phyloP scores from a whole-genome alignment of 352 stramenopile species.

The Nothophytophthora sp. region DNA sequence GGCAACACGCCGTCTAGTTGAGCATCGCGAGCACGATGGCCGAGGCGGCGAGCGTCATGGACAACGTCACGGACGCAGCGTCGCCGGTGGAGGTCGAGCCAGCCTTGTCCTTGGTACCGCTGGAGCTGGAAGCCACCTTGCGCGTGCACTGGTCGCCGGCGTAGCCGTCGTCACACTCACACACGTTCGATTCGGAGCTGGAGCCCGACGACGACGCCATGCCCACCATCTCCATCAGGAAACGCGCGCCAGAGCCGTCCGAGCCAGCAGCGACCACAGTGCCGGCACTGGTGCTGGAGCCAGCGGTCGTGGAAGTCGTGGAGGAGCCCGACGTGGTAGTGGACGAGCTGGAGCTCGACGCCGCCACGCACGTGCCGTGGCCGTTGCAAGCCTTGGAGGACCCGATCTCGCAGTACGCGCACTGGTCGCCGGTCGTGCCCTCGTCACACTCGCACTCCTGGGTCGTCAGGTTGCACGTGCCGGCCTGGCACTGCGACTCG shows the following conservation, averaged over 20 bases:
- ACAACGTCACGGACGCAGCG: slow-evolving; percentile 26
- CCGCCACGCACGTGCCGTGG: slow-evolving; percentile 53
- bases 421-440: slow-evolving; percentile 72
- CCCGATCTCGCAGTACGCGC: slow-evolving; percentile 58
- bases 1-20: slow-evolving; percentile 37
- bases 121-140: slow-evolving; percentile 41
- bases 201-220: slow-evolving; percentile 28
- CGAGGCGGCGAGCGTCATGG: slow-evolving; percentile 28
- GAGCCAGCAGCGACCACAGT: slow-evolving; percentile 18
- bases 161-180: slow-evolving; percentile 59
- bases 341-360: slow-evolving; percentile 23
- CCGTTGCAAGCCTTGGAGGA: slow-evolving; percentile 60
- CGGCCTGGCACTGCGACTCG: slow-evolving; percentile 63
- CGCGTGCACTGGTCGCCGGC: slow-evolving; percentile 59
- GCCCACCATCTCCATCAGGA: slow-evolving; percentile 30
- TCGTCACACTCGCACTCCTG: slow-evolving; percentile 66
- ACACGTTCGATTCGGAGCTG: slow-evolving; percentile 33
- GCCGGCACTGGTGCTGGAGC: slow-evolving; percentile 9
- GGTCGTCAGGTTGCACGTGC: slow-evolving; percentile 59
- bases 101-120: slow-evolving; percentile 17
- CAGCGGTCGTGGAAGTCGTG: slow-evolving; percentile 10
- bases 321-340: slow-evolving; percentile 25
- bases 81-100: slow-evolving; percentile 24
- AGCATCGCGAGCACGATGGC: slow-evolving; percentile 30
- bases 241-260: slow-evolving; percentile 18